phyloP scores from a whole-genome alignment of 2,329 filamentous ascomycete genomes.

The Cadophora sp. region DNA sequence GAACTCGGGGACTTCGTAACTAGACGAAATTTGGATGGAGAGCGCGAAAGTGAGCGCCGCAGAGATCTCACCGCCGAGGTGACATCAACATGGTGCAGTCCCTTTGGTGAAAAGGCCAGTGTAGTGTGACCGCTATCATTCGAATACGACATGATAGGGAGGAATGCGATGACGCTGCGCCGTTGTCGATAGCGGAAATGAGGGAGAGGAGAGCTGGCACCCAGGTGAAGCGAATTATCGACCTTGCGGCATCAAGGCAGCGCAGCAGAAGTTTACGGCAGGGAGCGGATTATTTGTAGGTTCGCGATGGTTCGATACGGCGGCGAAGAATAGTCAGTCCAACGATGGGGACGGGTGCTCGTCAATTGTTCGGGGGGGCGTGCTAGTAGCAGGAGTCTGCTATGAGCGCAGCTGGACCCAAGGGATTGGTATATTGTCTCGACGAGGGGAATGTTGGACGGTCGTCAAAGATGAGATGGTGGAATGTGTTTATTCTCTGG shows the following conservation, averaged over 20 bases:
- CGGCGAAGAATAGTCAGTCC: background rate
- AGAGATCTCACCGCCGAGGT: slow-evolving; percentile 83
- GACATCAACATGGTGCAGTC: slow-evolving; percentile 82
- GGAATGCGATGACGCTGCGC: slow-evolving; percentile 36
- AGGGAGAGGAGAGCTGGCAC: slow-evolving; percentile 6
- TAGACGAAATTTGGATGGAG: slow-evolving; percentile 88
- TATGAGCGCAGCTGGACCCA: slow-evolving; percentile 8
- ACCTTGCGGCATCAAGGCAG: slow-evolving; percentile 33
- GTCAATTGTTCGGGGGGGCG: background rate
- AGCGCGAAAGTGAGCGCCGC: slow-evolving; percentile 86
- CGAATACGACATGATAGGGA: slow-evolving; percentile 62
- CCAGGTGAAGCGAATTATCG: slow-evolving; percentile 30
- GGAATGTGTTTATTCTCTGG: slow-evolving; percentile 9
- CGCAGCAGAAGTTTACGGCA: background rate
- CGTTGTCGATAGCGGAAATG: slow-evolving; percentile 32
- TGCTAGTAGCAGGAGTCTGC: background rate
- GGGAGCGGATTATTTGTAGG: background rate
- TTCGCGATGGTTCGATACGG: background rate
- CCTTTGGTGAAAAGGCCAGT: slow-evolving; percentile 83
- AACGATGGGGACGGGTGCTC: background rate
- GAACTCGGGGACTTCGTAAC: slow-evolving; percentile 51
- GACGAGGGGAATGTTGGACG: slow-evolving; percentile 11
- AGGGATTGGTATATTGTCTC: background rate
- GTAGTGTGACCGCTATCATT: slow-evolving; percentile 72
- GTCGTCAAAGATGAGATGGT: background rate